Evolutionary conservation across 2,329 filamentous ascomycete genomes (phyloP), one percentile per base, ranked within the genome.

Genomic region (Ceratocystiopsis brevicomis): DNA sequence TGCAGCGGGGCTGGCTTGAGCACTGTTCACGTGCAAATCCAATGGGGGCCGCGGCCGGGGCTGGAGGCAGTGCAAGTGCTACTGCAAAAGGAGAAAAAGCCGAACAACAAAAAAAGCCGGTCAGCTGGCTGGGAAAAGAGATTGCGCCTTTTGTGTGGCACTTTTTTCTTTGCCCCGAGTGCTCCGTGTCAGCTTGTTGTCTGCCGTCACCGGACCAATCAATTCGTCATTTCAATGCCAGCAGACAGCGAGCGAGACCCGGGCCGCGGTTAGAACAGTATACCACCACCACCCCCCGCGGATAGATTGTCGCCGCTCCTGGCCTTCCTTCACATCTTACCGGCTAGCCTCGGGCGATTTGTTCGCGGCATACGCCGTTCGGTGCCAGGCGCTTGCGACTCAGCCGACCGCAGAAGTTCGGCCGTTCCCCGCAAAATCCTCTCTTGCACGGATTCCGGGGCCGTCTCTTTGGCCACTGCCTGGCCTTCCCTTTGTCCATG

Each of bases 341-440:
- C 44, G 44, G 44, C 38, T 45, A 45, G 41, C 38, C 41, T 40
- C 44, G 44, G 44, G 38, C 40, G 35, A 38, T 13, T 10, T 15
- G 17, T 36, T 19, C 39, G 34, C 17, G 8, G 25, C 25, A 30
- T 30, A 30, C 25, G 25, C 25, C 25, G 25, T 2, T 30, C 2
- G 25, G 25, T 30, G 25, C 10, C 25, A 30, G 25, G 25, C 19
- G 19, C 25, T 30, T 30, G 10, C 25, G 25, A 30, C 8, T 10
- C 25, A 30, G 25, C 25, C 25, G 25, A 30, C 25, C 25, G 25
- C 25, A 30, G 25, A 30, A 9, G 8, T 30, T 30, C 25, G 25
- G 25, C 10, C 25, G 10, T 30, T 30, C 25, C 25, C 25, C 25
- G 25, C 25, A 30, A 8, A 30, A 30, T 30, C 5, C 25, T 30